Evolutionary conservation across 2,329 filamentous ascomycete genomes (phyloP).

Genomic region (Emergomyces orientalis): DNA sequence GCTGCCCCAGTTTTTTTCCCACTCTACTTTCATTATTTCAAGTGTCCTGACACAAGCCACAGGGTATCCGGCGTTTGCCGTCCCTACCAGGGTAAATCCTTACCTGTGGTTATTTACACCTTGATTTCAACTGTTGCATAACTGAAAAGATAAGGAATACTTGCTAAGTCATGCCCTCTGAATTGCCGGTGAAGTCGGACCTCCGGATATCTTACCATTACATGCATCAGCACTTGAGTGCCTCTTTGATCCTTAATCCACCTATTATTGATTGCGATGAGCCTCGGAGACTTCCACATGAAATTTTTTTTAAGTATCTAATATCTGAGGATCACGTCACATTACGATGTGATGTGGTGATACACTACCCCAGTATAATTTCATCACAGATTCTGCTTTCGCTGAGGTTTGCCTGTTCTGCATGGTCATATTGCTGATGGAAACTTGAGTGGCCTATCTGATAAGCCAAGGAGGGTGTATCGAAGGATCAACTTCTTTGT

Average conservation of each 20-base stretch:
- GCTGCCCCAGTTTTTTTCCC: not conserved
- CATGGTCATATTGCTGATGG: not conserved
- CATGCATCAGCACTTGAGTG: not conserved
- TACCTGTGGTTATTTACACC: not conserved
- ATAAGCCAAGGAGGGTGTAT: not conserved
- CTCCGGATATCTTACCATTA: not conserved
- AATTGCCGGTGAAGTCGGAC: not conserved
- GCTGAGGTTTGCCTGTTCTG: not conserved
- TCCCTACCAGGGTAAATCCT: not conserved
- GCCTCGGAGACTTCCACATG: not conserved
- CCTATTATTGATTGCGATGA: not conserved
- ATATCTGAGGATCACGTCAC: not conserved
- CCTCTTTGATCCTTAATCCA: not conserved
- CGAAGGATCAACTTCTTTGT: not conserved
- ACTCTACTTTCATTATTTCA: not conserved
- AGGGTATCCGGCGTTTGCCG: not conserved
- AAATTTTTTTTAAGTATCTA: too few species aligned
- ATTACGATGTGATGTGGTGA: not conserved
- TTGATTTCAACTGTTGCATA: not conserved
- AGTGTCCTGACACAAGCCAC: not conserved
- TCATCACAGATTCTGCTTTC: not conserved
- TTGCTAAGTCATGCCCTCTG: not conserved
- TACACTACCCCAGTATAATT: not conserved
- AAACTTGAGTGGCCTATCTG: not conserved
- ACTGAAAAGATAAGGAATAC: not conserved